Evolutionary conservation across 495 filamentous ascomycete species (phyloP), one percentile per base, ranked within the genome.

Genomic region (Gamarada debralockiae): DNA sequence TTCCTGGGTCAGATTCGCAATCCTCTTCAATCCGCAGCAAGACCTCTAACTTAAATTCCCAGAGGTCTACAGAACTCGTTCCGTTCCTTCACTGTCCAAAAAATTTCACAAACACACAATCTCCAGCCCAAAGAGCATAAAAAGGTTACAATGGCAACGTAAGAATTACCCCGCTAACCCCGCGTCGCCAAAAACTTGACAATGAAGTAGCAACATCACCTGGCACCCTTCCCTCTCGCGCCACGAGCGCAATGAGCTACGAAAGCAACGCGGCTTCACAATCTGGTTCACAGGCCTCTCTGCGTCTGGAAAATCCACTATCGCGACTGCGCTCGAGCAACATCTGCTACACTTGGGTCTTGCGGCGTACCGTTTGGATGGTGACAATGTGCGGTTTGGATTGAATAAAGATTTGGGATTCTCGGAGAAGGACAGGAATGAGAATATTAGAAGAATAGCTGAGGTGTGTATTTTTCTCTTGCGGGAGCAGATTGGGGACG

Each of bases 371-470:
- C 83, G 95, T 1, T 84, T 98, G 15, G 93, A 98, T 70, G 93
- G 93, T 62, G 93, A 98, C 79, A 98, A 98, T 75, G 84, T 98
- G 63, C 92, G 93, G 52, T 97, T 97, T 77, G 95, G 93, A 2
- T 76, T 98, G 60, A 98, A 98, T 78, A 91, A 91, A 69, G 92
- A 98, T 75, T 80, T 97, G 27, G 92, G 92, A 3, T 97, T 97
- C 77, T 87, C 82, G 58, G 91, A 95, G 63, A 79, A 81, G 61
- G 93, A 97, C 75, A 82, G 93, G 53, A 90, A 89, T 67, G 95
- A 97, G 81, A 98, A 98, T 73, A 98, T 98, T 68, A 80, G 93
- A 43, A 81, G 93, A 50, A 95, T 98, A 60, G 89, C 88, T 14
- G 95, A 98, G 76, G 85, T 85, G 63, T 8, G 66, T 56, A 36